These are phyloP conservation scores for Hemisphaericaspora subhashii DNA, from an alignment of 1,139 yeast genomes.

Conservation along the genomic window DNA sequence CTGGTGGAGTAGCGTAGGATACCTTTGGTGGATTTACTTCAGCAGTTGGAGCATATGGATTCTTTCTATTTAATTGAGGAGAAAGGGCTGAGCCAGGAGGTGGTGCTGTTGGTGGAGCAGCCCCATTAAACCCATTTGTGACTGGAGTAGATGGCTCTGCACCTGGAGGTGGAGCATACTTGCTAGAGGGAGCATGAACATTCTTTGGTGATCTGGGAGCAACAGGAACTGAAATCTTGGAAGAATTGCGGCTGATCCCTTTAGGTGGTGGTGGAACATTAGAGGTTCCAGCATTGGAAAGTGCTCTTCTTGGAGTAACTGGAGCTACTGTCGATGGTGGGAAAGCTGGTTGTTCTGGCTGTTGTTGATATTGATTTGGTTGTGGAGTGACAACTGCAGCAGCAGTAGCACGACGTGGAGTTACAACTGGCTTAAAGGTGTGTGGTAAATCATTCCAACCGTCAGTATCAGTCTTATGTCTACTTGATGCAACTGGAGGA, in stretches of 20 bases:
- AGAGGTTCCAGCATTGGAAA: slow-evolving; percentile 10
- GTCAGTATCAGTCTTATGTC: slow-evolving; percentile 60
- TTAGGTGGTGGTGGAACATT: slow-evolving; percentile 38
- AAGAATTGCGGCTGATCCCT: slow-evolving; percentile 30
- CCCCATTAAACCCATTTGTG: slow-evolving; percentile 19
- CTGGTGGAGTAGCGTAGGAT: slow-evolving; percentile 21
- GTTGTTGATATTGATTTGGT: slow-evolving; percentile 21
- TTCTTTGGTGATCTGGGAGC: slow-evolving; percentile 23
- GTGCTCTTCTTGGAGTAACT: slow-evolving; percentile 1
- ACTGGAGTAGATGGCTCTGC: slow-evolving; percentile 16
- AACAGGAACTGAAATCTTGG: slow-evolving; percentile 23
- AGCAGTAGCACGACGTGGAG: slow-evolving; percentile 54
- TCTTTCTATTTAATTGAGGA: slow-evolving; percentile 28
- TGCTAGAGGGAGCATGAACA: slow-evolving; percentile 21
- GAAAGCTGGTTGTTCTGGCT: slow-evolving; percentile 23
- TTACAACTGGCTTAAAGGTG: slow-evolving; percentile 51
- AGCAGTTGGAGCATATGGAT: slow-evolving; percentile 35
- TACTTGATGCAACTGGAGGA: slow-evolving; percentile 36
- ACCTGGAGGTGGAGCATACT: slow-evolving; percentile 44
- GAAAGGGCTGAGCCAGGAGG: slow-evolving; percentile 14
- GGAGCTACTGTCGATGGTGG: slow-evolving; percentile 34
- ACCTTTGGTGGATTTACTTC: slow-evolving; percentile 19
- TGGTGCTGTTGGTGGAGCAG: slow-evolving; percentile 32
- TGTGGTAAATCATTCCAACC: slow-evolving; percentile 96
- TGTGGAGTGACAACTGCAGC: slow-evolving; percentile 33